Evolutionary conservation across 306 rosid species (phyloP), one percentile per base, ranked within the genome.

Genomic region (Cucurbita moschata): DNA sequence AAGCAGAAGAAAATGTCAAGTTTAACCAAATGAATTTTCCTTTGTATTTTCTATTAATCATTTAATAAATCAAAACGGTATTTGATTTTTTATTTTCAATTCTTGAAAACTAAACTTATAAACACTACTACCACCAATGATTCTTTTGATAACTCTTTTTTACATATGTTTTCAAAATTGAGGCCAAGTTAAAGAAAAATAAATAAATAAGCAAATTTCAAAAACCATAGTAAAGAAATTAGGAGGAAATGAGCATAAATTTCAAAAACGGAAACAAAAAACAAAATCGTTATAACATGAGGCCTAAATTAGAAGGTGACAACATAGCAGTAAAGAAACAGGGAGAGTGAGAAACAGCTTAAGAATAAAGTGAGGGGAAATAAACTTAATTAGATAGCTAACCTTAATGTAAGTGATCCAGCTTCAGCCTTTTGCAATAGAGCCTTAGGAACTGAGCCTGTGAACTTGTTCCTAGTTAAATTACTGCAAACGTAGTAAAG

Each of bases 391-490:
- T 23, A 6, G 51, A 14, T 50, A 4, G 21, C 54, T 43, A 10
- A 73, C 77, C 77, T 74, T 61, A 74, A 42, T 57, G 35, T 44
- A 7, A 74, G 68, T 15, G 53, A 18, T 46, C 44, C 71, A 58
- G 42, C 55, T 70, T 37, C 43, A 2, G 73, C 51, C 18, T 49
- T 81, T 30, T 43, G 72, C 59, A 30, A 21, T 9, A 81, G 73
- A 46, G 72, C 65, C 39, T 35, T 37, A 1, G 84, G 83, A 56
- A 80, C 61, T 39, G 80, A 38, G 38, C 78, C 78, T 9, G 56
- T 71, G 71, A 76, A 74, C 19, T 72, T 72, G 71, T 80, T 76
- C 5, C 75, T 73, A 9, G 71, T 10, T 68, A 80, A 1, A 64
- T n/a, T 68, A 55, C 77, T 76, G 57, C 49, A 64, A 44, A 43